Evolutionary conservation across 2,329 filamentous ascomycete genomes (phyloP), one percentile per base, ranked within the genome.

Genomic region (Zymoseptoria ardabiliae): DNA sequence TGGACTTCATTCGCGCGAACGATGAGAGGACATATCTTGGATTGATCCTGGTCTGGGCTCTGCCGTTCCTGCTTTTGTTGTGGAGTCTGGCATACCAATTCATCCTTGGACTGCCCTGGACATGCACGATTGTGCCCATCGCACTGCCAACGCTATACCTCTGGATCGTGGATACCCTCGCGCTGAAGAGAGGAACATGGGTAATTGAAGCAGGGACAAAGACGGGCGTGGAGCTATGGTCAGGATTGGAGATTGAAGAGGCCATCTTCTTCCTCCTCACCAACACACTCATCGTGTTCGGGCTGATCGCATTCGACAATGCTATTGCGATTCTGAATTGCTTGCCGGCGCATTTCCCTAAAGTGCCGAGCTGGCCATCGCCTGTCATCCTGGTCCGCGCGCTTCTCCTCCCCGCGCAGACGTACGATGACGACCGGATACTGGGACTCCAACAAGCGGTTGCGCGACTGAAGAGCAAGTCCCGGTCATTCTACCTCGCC

Each of bases 401-500:
- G 0, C 71, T 88, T 6, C 71, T 81, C 2, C 66, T 74, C 1
- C 73, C 82, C 1, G 75, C 77, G 2, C 72, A 72, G 0, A 72
- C 74, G 13, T 88, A 87, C 65, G 81, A 89, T 59, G 77, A 81
- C 54, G 73, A 77, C 13, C 81, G 85, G 4, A 77, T 89, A 13
- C 64, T 72, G 2, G 85, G 84, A 0, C 75, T 90, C 6, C 73
- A 78, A 28, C 82, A 88, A 62, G 85, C 86, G 0, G 81, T 86
- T 0, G 65, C 68, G 0, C 79, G 83, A 6, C 73, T 90, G 7
- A 74, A 79, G 54, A 78, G 76, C 57, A 90, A 90, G 68, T 90
- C 87, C 65, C 80, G 87, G 53, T 90, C 86, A 66, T 90, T 91
- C 70, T 89, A 88, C 64, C 76, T 91, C 5, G 88, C 87, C 0